phyloP scores from a whole-genome alignment of 768 basidiomycete genomes.

The Kwoniella dendrophila region DNA sequence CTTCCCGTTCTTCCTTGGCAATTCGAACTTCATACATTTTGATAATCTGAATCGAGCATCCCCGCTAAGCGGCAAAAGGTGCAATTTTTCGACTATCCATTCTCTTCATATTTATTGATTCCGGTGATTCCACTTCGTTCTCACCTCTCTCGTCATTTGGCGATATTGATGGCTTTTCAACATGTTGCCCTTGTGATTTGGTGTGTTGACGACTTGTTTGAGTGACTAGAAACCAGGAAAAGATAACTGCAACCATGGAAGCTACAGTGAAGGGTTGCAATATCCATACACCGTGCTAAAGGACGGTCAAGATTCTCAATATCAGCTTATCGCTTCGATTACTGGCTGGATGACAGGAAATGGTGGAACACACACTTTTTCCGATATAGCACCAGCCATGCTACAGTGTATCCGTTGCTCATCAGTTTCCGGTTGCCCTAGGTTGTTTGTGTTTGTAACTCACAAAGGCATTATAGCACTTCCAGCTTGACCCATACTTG shows the following conservation, averaged over 20 bases:
- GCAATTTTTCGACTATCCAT: too few relatives aligned
- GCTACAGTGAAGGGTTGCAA: constrained; percentile 45
- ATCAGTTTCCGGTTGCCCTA: background rate
- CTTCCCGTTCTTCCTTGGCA: too few relatives aligned
- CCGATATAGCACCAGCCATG: constrained; percentile 41
- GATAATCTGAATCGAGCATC: too few relatives aligned
- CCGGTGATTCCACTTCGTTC: too few relatives aligned
- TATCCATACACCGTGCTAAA: constrained; percentile 45
- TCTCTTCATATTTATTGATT: too few relatives aligned
- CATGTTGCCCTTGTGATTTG: too few relatives aligned
- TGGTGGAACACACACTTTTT: constrained; percentile 32
- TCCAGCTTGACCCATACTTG: constrained; percentile 55
- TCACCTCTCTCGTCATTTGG: too few relatives aligned
- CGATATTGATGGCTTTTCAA: too few relatives aligned
- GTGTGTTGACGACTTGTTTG: constrained; percentile 6
- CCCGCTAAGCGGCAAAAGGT: too few relatives aligned
- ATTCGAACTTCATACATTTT: too few relatives aligned
- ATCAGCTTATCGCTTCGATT: background rate
- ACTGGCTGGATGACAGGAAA: background rate
- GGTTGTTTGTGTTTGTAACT: constrained; percentile 6
- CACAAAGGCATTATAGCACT: constrained; percentile 57
- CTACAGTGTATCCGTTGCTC: constrained; percentile 13
- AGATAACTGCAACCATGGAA: constrained; percentile 26
- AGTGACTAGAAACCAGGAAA: constrained; percentile 45
- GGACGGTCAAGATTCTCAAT: too few relatives aligned